Base-by-base conservation (phyloP, 2,329 filamentous ascomycete genomes). In the Aureobasidium sp. region DNA sequence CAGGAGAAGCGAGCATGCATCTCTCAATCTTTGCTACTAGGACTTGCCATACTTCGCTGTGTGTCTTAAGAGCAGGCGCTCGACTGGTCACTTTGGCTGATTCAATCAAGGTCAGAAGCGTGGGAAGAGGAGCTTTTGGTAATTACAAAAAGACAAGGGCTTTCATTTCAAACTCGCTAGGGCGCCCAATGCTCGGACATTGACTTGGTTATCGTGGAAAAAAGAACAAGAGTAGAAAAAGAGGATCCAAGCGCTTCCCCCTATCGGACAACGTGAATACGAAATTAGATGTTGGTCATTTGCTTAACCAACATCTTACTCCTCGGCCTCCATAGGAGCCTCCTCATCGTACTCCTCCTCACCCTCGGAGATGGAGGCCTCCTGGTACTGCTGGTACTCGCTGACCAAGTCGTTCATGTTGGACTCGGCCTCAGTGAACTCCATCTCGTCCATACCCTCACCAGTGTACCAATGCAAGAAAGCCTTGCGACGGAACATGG, bases 391-490 rank as follows among this genome's bases (percentile, higher is more conserved):
- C 86, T 97, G 94, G 84, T 99, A 99, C 80, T 99, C 94, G 64
- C 91, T 95, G 72, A 99, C 93, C 75, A 99, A 83, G 79, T 99
- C 94, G 84, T 99, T 97, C 94, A 99, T 97, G 85, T 99, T 99
- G 81, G 90, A 95, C 87, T 99, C 94, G 71, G 94, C 94, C 85
- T 99, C 94, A 75, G 94, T 99, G 84, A 99, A 99, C 83, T 99
- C 94, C 94, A 99, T 97, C 88, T 99, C 94, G 81, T 99, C 94
- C 94, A 99, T 99, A 82, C 94, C 94, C 85, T 99, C 94, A 75
- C 92, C 92, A 86, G 94, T 99, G 83, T 99, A 99, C 94, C 94
- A 99, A 84, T 97, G 94, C 86, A 99, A 90, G 91, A 99, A 99
- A 87, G 94, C 94, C 89, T 97, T 99, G 81, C 94, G 91, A 82